These are phyloP conservation scores for Aspergillus incahuasiensis DNA, from an alignment of 495 filamentous ascomycete genomes.

Conservation along the genomic window DNA sequence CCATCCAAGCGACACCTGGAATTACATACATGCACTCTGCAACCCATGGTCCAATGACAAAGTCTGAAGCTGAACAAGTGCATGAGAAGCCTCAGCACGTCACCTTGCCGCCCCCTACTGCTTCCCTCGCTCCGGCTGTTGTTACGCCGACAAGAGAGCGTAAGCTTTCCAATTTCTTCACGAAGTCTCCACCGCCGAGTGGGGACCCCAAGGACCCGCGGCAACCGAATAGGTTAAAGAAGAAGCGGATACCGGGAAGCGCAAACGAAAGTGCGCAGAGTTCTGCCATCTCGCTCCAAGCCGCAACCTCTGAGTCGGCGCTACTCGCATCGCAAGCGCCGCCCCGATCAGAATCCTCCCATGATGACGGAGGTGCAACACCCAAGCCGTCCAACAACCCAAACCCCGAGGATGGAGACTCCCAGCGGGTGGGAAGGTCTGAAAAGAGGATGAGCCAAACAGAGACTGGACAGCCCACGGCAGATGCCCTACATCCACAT, in stretches of 20 bases:
- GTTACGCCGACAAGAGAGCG: slow-evolving; percentile 67
- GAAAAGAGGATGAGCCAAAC: slow-evolving; percentile 17
- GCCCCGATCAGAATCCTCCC: slow-evolving; percentile 14
- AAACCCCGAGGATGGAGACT: slow-evolving; percentile 20
- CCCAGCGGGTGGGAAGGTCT: slow-evolving; percentile 18
- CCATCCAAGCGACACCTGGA: slow-evolving; percentile 12
- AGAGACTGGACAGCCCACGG: slow-evolving; percentile 18
- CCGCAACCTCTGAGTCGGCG: slow-evolving; percentile 27
- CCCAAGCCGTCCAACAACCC: slow-evolving; percentile 27
- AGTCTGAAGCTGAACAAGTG: slow-evolving; percentile 16
- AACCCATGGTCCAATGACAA: slow-evolving; percentile 32
- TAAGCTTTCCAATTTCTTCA: slow-evolving; percentile 63
- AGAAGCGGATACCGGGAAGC: slow-evolving; percentile 70
- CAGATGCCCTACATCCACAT: slow-evolving; percentile 54
- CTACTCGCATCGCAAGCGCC: slow-evolving; percentile 16
- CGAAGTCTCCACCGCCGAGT: slow-evolving; percentile 52
- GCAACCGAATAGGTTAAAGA: slow-evolving; percentile 79
- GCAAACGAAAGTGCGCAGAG: slow-evolving; percentile 80
- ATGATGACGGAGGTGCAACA: slow-evolving; percentile 30
- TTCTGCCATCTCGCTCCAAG: slow-evolving; percentile 68
- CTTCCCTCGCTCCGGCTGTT: slow-evolving; percentile 34
- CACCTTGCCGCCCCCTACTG: slow-evolving; percentile 28
- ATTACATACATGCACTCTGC: slow-evolving; percentile 30
- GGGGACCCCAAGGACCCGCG: slow-evolving; percentile 55
- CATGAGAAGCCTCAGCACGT: slow-evolving; percentile 40